These are phyloP conservation scores for Ascochyta viciae-villosae DNA, from an alignment of 2,329 filamentous ascomycete genomes.

Conservation along the genomic window DNA sequence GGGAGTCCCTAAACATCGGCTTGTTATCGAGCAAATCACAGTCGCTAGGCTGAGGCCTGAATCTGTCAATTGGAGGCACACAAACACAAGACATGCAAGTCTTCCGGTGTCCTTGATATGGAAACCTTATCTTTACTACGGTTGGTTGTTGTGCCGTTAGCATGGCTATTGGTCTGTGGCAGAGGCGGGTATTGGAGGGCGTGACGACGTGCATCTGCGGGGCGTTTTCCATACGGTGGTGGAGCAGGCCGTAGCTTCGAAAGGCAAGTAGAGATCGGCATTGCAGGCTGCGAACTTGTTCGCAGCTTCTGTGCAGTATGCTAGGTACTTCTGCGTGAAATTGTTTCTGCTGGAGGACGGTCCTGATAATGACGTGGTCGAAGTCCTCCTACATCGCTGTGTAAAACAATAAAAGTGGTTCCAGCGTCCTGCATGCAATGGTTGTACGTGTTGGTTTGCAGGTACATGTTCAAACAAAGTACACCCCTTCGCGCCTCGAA, in stretches of 20 bases:
- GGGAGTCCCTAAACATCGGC: not conserved
- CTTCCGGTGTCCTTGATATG: slow-evolving; percentile 25
- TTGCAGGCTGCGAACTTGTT: slow-evolving; percentile 25
- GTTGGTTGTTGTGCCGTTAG: slow-evolving; percentile 2
- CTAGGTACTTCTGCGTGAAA: not conserved
- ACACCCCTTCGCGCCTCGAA: not conserved
- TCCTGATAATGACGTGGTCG: not conserved
- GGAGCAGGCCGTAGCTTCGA: slow-evolving; percentile 5
- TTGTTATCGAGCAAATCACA: slow-evolving; percentile 2
- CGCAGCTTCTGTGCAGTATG: slow-evolving; percentile 14
- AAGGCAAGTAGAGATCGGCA: slow-evolving; percentile 18
- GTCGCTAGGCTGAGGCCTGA: slow-evolving; percentile 21
- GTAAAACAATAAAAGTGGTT: not conserved
- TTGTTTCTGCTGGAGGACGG: not conserved
- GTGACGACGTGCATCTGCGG: slow-evolving; percentile 16
- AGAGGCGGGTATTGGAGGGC: slow-evolving; percentile 11
- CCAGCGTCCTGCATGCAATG: not conserved
- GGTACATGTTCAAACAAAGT: not conserved
- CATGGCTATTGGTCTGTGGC: slow-evolving; percentile 13
- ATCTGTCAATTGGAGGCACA: slow-evolving; percentile 14
- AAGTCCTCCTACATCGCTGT: not conserved
- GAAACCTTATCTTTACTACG: slow-evolving; percentile 1
- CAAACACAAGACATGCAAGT: slow-evolving; percentile 14
- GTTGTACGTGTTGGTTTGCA: not conserved
- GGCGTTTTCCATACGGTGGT: not conserved